Percentiles rank a stretch among this genome's conserved stretches.
Evolutionary conservation across 371 early-diverging fungal species (phyloP).

Genomic region (Lichtheimia ornata): DNA sequence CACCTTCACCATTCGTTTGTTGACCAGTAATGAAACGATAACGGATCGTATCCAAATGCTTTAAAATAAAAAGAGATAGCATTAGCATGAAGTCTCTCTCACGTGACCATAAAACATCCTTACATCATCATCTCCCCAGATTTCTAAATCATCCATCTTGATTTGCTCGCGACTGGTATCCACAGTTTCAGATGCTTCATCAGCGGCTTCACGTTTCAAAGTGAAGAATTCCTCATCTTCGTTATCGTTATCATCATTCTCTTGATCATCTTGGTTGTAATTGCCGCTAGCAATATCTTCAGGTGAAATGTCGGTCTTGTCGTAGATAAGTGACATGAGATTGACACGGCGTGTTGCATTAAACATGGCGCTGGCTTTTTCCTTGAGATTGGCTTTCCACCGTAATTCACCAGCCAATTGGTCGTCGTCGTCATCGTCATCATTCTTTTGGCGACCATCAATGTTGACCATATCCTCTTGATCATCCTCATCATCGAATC

Average conservation of each 20-base stretch:
- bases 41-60: slow-evolving; percentile 60
- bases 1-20: slow-evolving; percentile 42
- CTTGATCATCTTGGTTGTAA: slow-evolving; percentile 38
- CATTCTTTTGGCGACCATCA: slow-evolving; percentile 34
- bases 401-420: slow-evolving; percentile 63
- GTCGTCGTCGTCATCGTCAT: slow-evolving; percentile 44
- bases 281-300: slow-evolving; percentile 57
- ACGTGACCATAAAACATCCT: background rate
- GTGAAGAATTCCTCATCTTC: slow-evolving; percentile 71
- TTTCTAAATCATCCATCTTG: slow-evolving; percentile 54
- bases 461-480: slow-evolving; percentile 51
- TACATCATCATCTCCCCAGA: slow-evolving; percentile 75
- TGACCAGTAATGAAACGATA: slow-evolving; percentile 85
- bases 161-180: slow-evolving; percentile 74
- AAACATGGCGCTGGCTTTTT: slow-evolving; percentile 69
- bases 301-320: slow-evolving; percentile 51
- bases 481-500: slow-evolving; percentile 52
- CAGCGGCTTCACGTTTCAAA: slow-evolving; percentile 48
- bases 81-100: too few relatives aligned
- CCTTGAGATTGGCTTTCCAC: slow-evolving; percentile 75
- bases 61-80: too few relatives aligned
- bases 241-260: slow-evolving; percentile 41
- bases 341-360: slow-evolving; percentile 66
- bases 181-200: slow-evolving; percentile 36
- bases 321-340: slow-evolving; percentile 88